Percentiles rank a stretch among this genome's conserved stretches.
phyloP scores from a whole-genome alignment of 1,139 yeast species.

The Kodamaea plutei region DNA sequence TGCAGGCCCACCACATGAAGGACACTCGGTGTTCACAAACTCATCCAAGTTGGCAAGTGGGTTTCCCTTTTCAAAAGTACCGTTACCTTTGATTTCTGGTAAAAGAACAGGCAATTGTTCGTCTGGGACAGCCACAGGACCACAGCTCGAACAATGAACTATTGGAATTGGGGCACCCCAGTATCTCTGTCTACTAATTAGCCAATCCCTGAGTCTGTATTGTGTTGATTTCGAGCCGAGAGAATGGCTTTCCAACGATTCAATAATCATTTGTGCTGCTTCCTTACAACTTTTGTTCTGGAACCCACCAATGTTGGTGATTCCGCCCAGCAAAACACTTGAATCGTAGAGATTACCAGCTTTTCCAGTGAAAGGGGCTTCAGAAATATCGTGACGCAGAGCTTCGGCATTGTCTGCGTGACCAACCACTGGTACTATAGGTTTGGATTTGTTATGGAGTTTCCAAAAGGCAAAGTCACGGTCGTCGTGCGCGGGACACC shows the following conservation, averaged over 20 bases:
- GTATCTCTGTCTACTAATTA: constrained; percentile 87
- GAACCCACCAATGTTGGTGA: constrained; percentile 42
- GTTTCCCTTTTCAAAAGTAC: constrained; percentile 52
- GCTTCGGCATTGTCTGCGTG: constrained; percentile 6
- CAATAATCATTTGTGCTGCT: constrained; percentile 50
- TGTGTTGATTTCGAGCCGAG: constrained; percentile 51
- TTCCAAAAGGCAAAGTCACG: constrained; percentile 83
- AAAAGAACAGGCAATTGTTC: constrained; percentile 74
- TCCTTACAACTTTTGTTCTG: constrained; percentile 45
- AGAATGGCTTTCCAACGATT: constrained; percentile 31
- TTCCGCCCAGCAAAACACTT: constrained; percentile 22
- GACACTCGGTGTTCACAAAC: constrained; percentile 76
- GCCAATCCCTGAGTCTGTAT: constrained; percentile 82
- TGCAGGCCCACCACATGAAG: constrained; percentile 72
- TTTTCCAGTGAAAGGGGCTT: constrained; percentile 44
- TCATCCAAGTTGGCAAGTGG: constrained; percentile 66
- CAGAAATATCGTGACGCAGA: constrained; percentile 1
- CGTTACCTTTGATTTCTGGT: constrained; percentile 48
- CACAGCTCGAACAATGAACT: constrained; percentile 79
- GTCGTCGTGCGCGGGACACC: constrained; percentile 90
- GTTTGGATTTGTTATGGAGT: constrained; percentile 47
- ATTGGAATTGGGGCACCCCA: constrained; percentile 99
- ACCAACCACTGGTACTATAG: constrained; percentile 44
- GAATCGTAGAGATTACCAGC: constrained; percentile 50
- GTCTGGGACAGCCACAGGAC: constrained; percentile 87